Base-by-base conservation (phyloP, 306 rosid species). In the Morella rubra region DNA sequence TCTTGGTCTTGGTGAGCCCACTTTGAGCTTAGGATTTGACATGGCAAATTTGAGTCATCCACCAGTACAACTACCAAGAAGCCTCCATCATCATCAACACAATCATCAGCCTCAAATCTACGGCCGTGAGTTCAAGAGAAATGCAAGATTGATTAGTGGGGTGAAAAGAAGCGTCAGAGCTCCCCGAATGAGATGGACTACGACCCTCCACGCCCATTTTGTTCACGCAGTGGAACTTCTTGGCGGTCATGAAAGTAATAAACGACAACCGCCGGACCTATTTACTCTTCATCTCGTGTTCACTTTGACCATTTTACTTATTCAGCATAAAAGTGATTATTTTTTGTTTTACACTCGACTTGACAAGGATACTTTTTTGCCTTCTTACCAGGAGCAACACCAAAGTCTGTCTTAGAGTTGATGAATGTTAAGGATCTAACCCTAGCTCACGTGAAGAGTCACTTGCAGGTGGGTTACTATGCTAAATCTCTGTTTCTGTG, bases 391-490 rank as follows among this genome's bases (percentile, higher is more conserved):
- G 98, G 97, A 84, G 98, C 98, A 55, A 93, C 98, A 7, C 98
- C 98, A 3, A 93, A 93, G 84, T 93, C 98, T 15, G 98, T 93
- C 59, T 82, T 91, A 79, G 98, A 93, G 87, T 84, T 93, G 80
- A 91, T 93, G 96, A 91, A 91, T 84, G 98, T 93, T 16, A 93
- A 91, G 78, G 97, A 93, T 86, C 91, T 93, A 86, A 93, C 97
- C 87, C 95, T 93, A 83, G 92, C 98, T 79, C 98, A 93, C 79
- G 98, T 93, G 82, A 93, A 93, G 90, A 93, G 98, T 83, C 98
- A 93, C 84, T 90, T 93, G 81, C 98, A 93, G 98, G 98, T 93
- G 87, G 84, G 90, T 82, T 58, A 71, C 81, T 64, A 32, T 82
- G 76, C 60, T 78, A 47, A 50, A 68, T 83, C 80, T 72, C 78